Conservation (phyloP, 2,329 filamentous ascomycete species). For the Aspergillus melleus region DNA sequence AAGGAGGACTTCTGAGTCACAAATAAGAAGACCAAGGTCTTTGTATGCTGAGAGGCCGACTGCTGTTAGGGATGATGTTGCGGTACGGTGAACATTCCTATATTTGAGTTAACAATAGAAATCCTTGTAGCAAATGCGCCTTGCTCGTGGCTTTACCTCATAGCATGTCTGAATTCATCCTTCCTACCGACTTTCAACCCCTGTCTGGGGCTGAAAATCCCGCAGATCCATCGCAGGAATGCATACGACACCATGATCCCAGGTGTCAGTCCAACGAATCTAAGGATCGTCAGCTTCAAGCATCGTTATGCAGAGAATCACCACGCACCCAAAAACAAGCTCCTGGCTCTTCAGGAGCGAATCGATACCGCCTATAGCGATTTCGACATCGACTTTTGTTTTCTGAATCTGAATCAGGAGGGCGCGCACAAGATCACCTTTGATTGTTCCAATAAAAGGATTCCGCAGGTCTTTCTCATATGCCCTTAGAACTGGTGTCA, state of each 20-base stretch:
- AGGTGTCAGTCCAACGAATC: conserved; percentile 92
- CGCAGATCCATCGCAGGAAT: conserved; percentile 69
- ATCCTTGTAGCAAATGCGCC: not conserved
- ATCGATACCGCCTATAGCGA: conserved; percentile 95
- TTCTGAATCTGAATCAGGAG: conserved; percentile 97
- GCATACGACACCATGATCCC: conserved; percentile 84
- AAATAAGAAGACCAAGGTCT: conserved; percentile 85
- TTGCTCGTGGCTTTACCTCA: conserved; percentile 55
- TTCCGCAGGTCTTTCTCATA: conserved; percentile 86
- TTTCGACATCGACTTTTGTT: conserved; percentile 96
- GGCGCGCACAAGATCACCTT: conserved; percentile 83
- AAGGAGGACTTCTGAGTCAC: conserved; percentile 82
- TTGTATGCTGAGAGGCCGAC: conserved; percentile 81
- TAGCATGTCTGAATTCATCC: conserved; percentile 70
- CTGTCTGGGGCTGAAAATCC: conserved; percentile 68
- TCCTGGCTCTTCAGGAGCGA: conserved; percentile 93
- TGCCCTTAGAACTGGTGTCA: conserved; percentile 85
- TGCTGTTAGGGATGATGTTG: conserved; percentile 67
- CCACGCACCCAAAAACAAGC: conserved; percentile 73
- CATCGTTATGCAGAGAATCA: not conserved
- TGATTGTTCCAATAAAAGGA: conserved; percentile 78
- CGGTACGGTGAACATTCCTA: conserved; percentile 78
- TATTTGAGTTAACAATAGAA: conserved; percentile 4
- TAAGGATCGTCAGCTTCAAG: conserved; percentile 24
- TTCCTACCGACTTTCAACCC: conserved; percentile 66